Conservation (phyloP, 768 basidiomycete genomes). For the Phaeotremella skinneri region DNA sequence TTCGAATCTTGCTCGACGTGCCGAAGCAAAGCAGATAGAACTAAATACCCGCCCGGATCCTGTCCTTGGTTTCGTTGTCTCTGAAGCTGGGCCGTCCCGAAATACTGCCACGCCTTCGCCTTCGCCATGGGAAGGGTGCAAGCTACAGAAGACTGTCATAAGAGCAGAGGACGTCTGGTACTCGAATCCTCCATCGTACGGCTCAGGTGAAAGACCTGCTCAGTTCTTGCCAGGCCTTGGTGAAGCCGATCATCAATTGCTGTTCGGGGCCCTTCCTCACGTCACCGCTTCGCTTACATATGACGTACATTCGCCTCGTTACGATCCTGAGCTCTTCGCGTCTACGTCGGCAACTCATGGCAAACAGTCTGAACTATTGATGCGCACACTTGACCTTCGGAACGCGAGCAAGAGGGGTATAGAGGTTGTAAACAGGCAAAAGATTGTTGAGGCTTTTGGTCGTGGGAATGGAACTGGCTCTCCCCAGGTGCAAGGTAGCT, state of each 20-base stretch:
- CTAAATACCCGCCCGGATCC: conserved; percentile 53
- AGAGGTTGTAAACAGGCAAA: conserved; percentile 76
- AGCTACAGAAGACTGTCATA: conserved; percentile 33
- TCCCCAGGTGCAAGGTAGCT: conserved; percentile 84
- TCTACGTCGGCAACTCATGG: not conserved
- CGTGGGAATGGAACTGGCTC: conserved; percentile 71
- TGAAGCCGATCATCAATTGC: conserved; percentile 57
- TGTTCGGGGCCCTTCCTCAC: conserved; percentile 68
- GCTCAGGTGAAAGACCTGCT: conserved; percentile 22
- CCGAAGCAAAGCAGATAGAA: conserved; percentile 31
- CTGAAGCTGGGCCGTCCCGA: conserved; percentile 11
- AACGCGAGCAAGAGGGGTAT: conserved; percentile 87
- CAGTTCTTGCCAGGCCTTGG: conserved; percentile 30
- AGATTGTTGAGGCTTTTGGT: conserved; percentile 78
- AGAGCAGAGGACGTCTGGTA: conserved; percentile 36
- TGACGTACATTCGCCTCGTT: not conserved
- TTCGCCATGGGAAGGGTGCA: conserved; percentile 33
- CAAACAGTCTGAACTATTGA: conserved; percentile 56
- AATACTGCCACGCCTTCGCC: conserved; percentile 6
- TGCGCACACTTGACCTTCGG: conserved; percentile 71
- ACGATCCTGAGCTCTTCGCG: not conserved
- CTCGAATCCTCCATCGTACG: conserved; percentile 31
- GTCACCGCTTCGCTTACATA: conserved; percentile 53
- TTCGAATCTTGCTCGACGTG: not conserved
- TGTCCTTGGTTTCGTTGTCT: conserved; percentile 17